Percentiles rank a stretch among this genome's conserved stretches.
Evolutionary conservation across 305 asterid genomes (phyloP).

Genomic region (Solanum hybrid): DNA sequence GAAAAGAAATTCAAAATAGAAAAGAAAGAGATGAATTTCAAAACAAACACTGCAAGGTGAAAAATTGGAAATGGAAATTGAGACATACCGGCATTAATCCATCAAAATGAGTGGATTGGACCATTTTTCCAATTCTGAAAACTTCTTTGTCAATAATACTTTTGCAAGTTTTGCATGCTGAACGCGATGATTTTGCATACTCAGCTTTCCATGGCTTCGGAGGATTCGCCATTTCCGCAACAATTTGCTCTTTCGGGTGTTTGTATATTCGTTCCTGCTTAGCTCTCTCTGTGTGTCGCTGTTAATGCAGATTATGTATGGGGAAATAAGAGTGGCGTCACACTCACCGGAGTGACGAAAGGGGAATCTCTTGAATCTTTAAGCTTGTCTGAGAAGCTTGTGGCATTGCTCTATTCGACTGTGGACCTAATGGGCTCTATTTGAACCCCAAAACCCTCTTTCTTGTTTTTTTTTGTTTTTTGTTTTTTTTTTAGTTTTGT

Average conservation of each 20-base stretch:
- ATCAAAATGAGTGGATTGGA: constrained; percentile 81
- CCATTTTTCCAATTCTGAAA: constrained; percentile 90
- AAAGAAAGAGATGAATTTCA: not conserved
- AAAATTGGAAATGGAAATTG: not conserved
- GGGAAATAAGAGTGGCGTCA: not conserved
- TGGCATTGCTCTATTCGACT: not conserved
- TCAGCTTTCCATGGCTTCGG: constrained; percentile 90
- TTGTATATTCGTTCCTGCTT: not conserved
- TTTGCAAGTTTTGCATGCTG: constrained; percentile 88
- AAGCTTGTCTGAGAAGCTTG: constrained; percentile 2
- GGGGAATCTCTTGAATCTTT: not conserved
- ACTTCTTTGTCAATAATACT: constrained; percentile 51
- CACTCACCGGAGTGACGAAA: not conserved
- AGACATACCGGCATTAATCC: constrained; percentile 79
- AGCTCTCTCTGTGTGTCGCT: not conserved
- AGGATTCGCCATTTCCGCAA: constrained; percentile 61
- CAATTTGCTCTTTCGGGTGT: not conserved
- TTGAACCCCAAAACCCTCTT: not conserved
- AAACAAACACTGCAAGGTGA: not conserved
- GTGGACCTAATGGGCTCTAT: constrained; percentile 5
- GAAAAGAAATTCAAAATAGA: not conserved
- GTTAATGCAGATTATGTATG: not conserved
- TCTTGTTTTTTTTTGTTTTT: not conserved
- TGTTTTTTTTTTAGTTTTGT: not conserved
- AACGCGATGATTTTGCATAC: constrained; percentile 86